Percentiles rank a stretch among this genome's conserved stretches.
phyloP scores from a whole-genome alignment of 2,329 filamentous ascomycete species.

The Magnaporthiopsis incrustans region DNA sequence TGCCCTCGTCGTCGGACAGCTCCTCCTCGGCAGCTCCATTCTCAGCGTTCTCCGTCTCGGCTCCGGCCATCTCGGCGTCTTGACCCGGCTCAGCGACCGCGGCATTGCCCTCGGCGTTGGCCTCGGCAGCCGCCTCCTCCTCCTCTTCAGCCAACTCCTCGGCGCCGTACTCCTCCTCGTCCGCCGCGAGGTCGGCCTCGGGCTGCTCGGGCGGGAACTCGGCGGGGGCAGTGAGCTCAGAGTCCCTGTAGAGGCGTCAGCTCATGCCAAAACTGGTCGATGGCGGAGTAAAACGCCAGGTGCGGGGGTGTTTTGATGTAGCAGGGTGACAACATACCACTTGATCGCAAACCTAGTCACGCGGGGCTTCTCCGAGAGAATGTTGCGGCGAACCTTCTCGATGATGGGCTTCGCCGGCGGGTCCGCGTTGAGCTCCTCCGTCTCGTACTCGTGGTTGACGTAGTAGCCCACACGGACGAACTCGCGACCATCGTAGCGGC shows the following conservation, averaged over 20 bases:
- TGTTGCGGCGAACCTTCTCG: conserved; percentile 85
- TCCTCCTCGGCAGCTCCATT: conserved; percentile 26
- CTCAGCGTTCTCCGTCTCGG: conserved; percentile 19
- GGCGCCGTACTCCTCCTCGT: conserved; percentile 84
- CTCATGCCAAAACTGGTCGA: not conserved
- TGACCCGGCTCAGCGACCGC: conserved; percentile 10
- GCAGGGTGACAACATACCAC: conserved; percentile 57
- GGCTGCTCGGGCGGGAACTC: conserved; percentile 97
- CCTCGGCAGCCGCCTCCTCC: conserved; percentile 40
- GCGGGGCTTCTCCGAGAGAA: conserved; percentile 92
- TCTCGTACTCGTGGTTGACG: conserved; percentile 98
- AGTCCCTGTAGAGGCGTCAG: conserved; percentile 58
- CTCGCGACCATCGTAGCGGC: conserved; percentile 91
- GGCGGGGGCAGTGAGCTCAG: conserved; percentile 90
- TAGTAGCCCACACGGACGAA: conserved; percentile 99
- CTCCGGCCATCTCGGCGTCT: conserved; percentile 25
- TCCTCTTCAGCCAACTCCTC: conserved; percentile 75
- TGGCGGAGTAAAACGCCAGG: not conserved
- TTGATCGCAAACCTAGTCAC: conserved; percentile 98
- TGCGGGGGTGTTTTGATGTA: not conserved
- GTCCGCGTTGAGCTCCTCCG: conserved; percentile 79
- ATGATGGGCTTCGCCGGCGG: conserved; percentile 88
- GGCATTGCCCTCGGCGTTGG: conserved; percentile 12
- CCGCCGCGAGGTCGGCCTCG: conserved; percentile 78
- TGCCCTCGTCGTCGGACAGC: conserved; percentile 27